Base-by-base conservation (phyloP, 2,329 filamentous ascomycete genomes). In the Xylaria sp. region DNA sequence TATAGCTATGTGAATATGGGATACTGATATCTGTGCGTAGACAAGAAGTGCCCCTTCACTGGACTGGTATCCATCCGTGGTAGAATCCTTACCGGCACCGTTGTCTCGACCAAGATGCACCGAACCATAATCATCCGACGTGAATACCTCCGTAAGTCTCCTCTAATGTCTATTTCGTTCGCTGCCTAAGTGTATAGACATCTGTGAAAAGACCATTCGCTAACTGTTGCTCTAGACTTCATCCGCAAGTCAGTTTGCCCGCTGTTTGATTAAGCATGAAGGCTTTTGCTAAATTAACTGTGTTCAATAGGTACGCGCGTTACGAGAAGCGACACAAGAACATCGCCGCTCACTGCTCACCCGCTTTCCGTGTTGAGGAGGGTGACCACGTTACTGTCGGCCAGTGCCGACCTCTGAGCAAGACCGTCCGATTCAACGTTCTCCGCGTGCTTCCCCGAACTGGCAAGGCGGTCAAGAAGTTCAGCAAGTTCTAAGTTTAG, bases 281-380 rank as follows among this genome's bases (percentile, higher is more conserved):
- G 35, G 13, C 10, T 23, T 15, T 40, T 51, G 52, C 63, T 65
- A 58, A 64, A 53, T 2, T 17, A 37, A 31, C n/a, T 29, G 25
- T 40, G 35, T n/a, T n/a, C 3, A 27, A 56, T 58, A 65, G 63
- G 29, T 99, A 99, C 90, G 87, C 91, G 81, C 92, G 95, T 90
- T 99, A 99, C 84, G 96, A 99, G 92, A 98, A 97, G 90, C 89
- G 95, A 82, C 95, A 99, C 92, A 97, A 97, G 91, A 99, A 99
- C 90, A 88, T 99, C 72, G 92, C 95, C 78, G 95, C 94, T 73
- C 95, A 99, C 89, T 94, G 98, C 77, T 97, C 93, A 71, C 95
- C 95, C 76, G 94, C 94, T 82, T 99, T 99, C 93, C 95, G 95
- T 97, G 93, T 98, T 76, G 91, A 96, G 87, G 94, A 98, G 81